A percentile compares a stretch with the other conserved stretches of the same genome.
Conservation (phyloP, 305 asterid species). For the Salvia sclarea region DNA sequence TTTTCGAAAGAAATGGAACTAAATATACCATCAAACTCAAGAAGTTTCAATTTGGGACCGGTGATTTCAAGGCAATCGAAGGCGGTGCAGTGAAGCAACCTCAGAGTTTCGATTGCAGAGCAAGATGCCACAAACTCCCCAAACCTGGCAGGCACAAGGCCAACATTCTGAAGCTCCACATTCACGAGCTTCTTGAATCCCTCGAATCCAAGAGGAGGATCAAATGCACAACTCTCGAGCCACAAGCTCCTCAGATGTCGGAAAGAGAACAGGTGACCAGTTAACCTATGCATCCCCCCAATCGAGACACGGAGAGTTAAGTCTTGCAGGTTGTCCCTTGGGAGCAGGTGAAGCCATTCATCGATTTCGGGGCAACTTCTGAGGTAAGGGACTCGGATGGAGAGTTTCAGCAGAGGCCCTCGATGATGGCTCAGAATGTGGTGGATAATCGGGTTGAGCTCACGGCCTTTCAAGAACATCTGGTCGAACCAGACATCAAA, state of each 20-base stretch:
- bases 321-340: constrained; percentile 39
- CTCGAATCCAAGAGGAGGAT: constrained; percentile 36
- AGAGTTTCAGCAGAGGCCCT: constrained; percentile 44
- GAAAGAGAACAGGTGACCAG: constrained; percentile 35
- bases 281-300: constrained; percentile 41
- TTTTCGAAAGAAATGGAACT: constrained; percentile 42
- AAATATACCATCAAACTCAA: constrained; percentile 44
- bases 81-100: constrained; percentile 40
- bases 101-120: constrained; percentile 39
- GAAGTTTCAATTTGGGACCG: constrained; percentile 39
- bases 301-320: constrained; percentile 34
- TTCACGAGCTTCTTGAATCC: constrained; percentile 44
- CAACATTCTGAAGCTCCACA: constrained; percentile 43
- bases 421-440: constrained; percentile 38
- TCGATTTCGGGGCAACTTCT: constrained; percentile 38
- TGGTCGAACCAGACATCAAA: constrained; percentile 41
- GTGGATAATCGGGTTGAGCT: constrained; percentile 33
- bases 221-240: constrained; percentile 38
- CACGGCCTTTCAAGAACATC: constrained; percentile 38
- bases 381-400: constrained; percentile 42
- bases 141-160: constrained; percentile 34
- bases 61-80: constrained; percentile 45
- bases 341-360: constrained; percentile 40
- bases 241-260: constrained; percentile 36
- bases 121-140: constrained; percentile 41